Conservation (phyloP, 768 basidiomycete species). For the Tephrocybe sp. region DNA sequence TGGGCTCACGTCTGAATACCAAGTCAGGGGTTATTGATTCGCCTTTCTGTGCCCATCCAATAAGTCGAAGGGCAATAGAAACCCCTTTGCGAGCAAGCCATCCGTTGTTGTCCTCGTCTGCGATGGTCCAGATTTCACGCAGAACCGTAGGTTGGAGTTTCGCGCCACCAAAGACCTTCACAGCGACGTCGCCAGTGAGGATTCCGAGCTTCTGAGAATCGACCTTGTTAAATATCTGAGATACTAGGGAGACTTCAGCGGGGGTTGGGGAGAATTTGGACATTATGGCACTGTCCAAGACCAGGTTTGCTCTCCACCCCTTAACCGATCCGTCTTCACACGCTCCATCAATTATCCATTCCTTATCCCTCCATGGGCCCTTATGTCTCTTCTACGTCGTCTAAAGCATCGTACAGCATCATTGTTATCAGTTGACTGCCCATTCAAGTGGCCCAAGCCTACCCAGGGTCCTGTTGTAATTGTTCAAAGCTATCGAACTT, state of each 20-base stretch:
- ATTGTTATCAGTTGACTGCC: too few relatives aligned
- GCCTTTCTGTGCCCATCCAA: conserved; percentile 90
- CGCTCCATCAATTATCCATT: conserved; percentile 13
- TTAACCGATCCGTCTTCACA: conserved; percentile 14
- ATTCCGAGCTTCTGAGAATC: conserved; percentile 82
- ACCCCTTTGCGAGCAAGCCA: conserved; percentile 88
- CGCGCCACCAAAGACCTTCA: conserved; percentile 81
- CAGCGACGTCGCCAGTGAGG: conserved; percentile 88
- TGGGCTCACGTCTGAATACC: conserved; percentile 64
- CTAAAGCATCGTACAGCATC: too few relatives aligned
- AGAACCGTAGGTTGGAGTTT: conserved; percentile 74
- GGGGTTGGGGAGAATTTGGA: conserved; percentile 43
- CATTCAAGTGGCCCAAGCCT: background rate
- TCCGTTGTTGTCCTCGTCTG: conserved; percentile 93
- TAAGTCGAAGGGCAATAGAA: conserved; percentile 83
- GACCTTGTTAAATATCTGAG: conserved; percentile 67
- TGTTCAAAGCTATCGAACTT: background rate
- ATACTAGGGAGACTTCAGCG: conserved; percentile 58
- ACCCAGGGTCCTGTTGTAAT: too few relatives aligned
- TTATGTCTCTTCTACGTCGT: background rate
- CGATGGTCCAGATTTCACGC: conserved; percentile 91
- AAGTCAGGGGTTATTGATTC: conserved; percentile 63
- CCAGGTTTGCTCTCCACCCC: background rate
- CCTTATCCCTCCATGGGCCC: background rate
- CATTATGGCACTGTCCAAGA: conserved; percentile 32